phyloP scores from a whole-genome alignment of 148 eudicot genomes.

The Chenopodium quinoa region DNA sequence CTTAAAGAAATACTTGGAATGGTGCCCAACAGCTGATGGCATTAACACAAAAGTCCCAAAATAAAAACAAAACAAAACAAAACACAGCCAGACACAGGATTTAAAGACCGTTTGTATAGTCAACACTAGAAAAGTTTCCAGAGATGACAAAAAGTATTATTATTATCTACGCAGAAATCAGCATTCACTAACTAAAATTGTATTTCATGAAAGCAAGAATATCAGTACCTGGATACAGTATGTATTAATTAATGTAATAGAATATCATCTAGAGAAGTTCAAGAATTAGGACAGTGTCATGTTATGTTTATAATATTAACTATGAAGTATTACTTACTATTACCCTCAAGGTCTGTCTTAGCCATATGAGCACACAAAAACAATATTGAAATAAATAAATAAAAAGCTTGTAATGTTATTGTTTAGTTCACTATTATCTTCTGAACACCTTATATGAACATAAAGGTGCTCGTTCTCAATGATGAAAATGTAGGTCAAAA shows the following conservation, averaged over 20 bases:
- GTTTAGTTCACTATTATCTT: neutral
- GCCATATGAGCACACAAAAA: neutral
- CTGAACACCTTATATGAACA: neutral
- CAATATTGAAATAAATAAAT: no score
- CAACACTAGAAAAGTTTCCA: neutral
- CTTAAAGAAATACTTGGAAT: no score
- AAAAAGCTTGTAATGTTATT: neutral
- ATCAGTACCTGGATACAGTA: neutral
- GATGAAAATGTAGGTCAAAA: neutral
- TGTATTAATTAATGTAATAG: neutral
- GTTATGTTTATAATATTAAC: neutral
- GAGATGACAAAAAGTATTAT: neutral
- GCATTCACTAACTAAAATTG: neutral
- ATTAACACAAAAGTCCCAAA: no score
- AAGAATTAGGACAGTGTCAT: neutral
- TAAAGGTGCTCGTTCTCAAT: neutral
- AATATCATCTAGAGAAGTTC: no score
- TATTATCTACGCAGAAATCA: neutral
- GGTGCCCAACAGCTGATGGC: no score
- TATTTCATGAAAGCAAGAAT: neutral
- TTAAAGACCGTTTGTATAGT: neutral
- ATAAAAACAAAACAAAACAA: no score
- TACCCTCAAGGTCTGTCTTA: neutral
- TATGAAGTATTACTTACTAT: neutral
- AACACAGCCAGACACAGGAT: neutral